Evolutionary conservation across 164 flowering plant genomes (phyloP).

Genomic region (Sedum album): DNA sequence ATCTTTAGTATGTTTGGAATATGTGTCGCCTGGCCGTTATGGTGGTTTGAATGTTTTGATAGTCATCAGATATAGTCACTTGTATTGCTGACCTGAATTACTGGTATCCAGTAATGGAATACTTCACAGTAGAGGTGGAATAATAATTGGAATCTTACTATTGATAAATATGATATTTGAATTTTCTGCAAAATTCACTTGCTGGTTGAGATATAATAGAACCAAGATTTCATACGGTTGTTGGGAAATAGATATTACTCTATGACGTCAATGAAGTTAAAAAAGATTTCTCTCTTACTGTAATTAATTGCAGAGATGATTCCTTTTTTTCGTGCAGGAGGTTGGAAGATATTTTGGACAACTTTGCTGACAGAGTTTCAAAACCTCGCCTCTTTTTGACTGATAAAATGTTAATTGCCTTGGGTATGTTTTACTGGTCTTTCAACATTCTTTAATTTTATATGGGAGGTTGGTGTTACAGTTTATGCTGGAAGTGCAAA

Average conservation of each 20-base stretch:
- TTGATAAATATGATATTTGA: background rate
- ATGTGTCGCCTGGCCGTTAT: background rate
- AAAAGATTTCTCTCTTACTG: too few species aligned
- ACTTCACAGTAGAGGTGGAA: background rate
- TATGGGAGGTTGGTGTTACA: background rate
- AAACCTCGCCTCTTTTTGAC: constrained; percentile 81
- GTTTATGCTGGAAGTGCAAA: background rate
- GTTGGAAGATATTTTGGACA: constrained; percentile 80
- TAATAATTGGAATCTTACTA: background rate
- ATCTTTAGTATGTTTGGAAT: background rate
- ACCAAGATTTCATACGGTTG: background rate
- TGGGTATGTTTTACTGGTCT: constrained; percentile 41
- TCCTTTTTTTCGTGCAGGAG: constrained; percentile 34
- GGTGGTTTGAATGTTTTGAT: background rate
- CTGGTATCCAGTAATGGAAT: background rate
- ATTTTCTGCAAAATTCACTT: too few species aligned
- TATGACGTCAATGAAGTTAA: too few species aligned
- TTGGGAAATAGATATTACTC: too few species aligned
- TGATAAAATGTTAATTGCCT: constrained; percentile 93
- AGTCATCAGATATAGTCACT: background rate
- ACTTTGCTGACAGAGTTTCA: constrained; percentile 76
- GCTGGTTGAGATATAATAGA: too few species aligned
- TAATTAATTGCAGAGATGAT: background rate
- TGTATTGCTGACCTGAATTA: background rate
- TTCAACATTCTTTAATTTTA: background rate